Conservation (phyloP, 2,329 filamentous ascomycete genomes). For the Arthrobotrys sphaeroides region DNA sequence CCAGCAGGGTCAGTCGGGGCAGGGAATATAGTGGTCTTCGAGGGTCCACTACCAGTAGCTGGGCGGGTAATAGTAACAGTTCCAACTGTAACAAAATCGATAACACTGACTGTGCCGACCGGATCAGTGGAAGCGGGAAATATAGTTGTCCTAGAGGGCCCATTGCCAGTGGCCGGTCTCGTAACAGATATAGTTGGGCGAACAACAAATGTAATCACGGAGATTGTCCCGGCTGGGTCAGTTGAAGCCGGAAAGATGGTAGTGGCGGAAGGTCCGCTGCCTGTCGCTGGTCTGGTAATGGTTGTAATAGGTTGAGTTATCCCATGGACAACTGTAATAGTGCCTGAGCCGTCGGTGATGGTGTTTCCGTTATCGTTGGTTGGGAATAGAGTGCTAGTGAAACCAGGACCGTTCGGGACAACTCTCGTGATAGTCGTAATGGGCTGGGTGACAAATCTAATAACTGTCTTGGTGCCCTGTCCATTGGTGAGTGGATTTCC, state of each 20-base stretch:
- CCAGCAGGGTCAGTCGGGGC: neutral
- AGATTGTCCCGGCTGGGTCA: neutral
- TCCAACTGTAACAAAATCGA: neutral
- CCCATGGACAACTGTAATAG: neutral
- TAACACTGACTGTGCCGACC: neutral
- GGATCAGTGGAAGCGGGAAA: neutral
- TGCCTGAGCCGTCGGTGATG: neutral
- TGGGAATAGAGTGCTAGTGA: neutral
- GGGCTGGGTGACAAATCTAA: neutral
- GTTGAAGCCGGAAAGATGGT: neutral
- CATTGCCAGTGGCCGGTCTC: neutral
- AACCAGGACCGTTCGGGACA: too few relatives aligned
- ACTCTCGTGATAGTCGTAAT: neutral
- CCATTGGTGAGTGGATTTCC: neutral
- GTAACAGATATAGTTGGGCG: neutral
- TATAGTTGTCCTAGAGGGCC: neutral
- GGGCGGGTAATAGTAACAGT: neutral
- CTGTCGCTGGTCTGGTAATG: neutral
- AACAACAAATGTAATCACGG: neutral
- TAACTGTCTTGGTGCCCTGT: slow-evolving; percentile 10
- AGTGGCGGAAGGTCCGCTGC: neutral
- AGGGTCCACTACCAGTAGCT: neutral
- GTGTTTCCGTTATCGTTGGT: neutral
- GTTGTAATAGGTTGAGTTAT: neutral
- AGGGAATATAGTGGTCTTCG: neutral